These are phyloP conservation scores for Lipomyces sp. DNA, from an alignment of 805 yeast species.

Conservation along the genomic window DNA sequence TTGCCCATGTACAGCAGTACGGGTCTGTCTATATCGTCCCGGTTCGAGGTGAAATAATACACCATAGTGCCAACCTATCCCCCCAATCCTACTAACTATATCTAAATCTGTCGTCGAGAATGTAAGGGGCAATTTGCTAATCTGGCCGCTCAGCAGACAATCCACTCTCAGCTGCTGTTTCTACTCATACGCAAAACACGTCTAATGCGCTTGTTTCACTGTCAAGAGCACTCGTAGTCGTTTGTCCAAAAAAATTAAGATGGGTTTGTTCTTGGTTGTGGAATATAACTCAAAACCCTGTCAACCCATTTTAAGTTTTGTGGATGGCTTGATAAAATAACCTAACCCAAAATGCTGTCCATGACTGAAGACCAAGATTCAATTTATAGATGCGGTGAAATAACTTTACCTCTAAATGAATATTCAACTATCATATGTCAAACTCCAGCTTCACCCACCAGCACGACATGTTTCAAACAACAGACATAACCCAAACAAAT, in stretches of 20 bases:
- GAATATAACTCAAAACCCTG: no score
- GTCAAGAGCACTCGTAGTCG: no score
- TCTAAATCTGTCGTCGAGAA: background rate
- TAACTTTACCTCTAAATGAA: background rate
- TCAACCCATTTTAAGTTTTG: no score
- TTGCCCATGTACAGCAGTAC: constrained; percentile 67
- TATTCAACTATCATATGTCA: background rate
- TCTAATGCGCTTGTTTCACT: no score
- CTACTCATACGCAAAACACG: background rate
- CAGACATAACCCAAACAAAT: background rate
- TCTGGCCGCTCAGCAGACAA: background rate
- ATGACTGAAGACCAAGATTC: background rate
- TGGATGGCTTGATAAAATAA: no score
- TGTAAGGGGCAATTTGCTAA: background rate
- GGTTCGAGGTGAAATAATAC: constrained; percentile 51
- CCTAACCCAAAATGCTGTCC: background rate
- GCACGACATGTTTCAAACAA: background rate
- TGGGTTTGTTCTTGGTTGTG: no score
- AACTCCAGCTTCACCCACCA: background rate
- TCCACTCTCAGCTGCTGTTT: background rate
- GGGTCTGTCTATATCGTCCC: constrained; percentile 45
- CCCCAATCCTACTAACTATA: background rate
- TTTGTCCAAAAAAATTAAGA: no score
- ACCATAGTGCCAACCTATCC: constrained; percentile 46
- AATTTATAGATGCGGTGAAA: background rate